Conservation (phyloP, 352 stramenopile species). For the Pythium apleroticum region DNA sequence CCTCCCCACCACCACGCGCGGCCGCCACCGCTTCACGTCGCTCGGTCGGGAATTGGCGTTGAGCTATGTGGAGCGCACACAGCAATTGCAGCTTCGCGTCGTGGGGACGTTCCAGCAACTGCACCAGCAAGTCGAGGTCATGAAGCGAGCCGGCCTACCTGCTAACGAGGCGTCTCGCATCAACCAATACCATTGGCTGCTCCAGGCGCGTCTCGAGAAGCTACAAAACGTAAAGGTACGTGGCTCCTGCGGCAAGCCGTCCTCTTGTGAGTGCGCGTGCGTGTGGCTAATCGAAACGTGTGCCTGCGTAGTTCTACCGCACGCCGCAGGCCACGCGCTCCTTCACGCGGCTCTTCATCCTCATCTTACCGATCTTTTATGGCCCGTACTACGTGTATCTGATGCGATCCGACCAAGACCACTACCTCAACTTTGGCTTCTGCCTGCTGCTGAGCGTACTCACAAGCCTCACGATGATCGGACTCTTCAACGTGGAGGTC, state of each 20-base stretch:
- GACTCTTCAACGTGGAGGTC: conserved; percentile 87
- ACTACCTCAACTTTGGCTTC: conserved; percentile 75
- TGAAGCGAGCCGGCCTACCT: conserved; percentile 69
- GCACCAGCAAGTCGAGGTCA: conserved; percentile 72
- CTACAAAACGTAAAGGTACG: conserved; percentile 81
- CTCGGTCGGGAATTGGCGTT: conserved; percentile 44
- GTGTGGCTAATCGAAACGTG: not conserved
- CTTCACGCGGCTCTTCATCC: conserved; percentile 83
- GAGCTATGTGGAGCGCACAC: conserved; percentile 33
- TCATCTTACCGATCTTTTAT: conserved; percentile 84
- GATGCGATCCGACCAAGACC: conserved; percentile 46
- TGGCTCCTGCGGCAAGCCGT: too few relatives aligned
- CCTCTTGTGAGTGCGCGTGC: too few relatives aligned
- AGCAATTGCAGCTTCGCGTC: conserved; percentile 49
- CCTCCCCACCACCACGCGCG: conserved; percentile 68
- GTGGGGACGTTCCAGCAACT: conserved; percentile 56
- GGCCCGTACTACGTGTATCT: conserved; percentile 87
- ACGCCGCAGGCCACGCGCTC: conserved; percentile 85
- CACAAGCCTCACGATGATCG: conserved; percentile 83
- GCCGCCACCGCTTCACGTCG: conserved; percentile 67
- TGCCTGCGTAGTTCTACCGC: conserved; percentile 61
- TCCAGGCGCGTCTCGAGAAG: conserved; percentile 78
- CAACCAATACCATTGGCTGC: conserved; percentile 88
- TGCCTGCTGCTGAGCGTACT: conserved; percentile 70
- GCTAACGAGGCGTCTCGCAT: conserved; percentile 87